phyloP scores from a whole-genome alignment of 768 basidiomycete species.

The Mycena albidolilacea region DNA sequence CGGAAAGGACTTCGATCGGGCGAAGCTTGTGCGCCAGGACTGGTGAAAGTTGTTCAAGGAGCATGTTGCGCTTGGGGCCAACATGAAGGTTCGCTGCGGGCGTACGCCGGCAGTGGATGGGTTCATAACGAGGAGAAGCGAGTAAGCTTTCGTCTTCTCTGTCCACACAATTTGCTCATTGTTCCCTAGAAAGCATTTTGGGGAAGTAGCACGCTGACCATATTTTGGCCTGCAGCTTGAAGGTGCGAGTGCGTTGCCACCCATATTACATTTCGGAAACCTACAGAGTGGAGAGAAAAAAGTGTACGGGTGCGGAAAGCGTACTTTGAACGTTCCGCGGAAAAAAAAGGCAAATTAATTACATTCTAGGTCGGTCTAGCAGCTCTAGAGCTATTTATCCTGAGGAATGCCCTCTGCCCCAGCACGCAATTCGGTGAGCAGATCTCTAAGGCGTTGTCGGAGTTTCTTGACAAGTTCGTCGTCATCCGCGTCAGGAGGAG shows the following conservation, averaged over 20 bases:
- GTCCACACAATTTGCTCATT: not conserved
- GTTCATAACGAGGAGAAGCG: constrained; percentile 19
- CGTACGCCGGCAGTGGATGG: constrained; percentile 22
- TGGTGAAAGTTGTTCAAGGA: constrained; percentile 15
- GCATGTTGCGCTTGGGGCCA: constrained; percentile 11
- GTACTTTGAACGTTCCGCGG: too few species aligned
- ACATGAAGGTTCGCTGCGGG: constrained; percentile 7
- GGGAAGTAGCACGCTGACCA: not conserved
- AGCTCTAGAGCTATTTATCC: not conserved
- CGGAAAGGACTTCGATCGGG: not conserved
- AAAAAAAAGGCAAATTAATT: too few species aligned
- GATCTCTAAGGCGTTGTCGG: constrained; percentile 52
- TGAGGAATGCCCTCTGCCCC: constrained; percentile 51
- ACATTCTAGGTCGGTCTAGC: not conserved
- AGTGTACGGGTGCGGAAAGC: too few species aligned
- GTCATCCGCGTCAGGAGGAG: constrained; percentile 54
- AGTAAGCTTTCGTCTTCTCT: not conserved
- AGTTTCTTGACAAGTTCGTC: constrained; percentile 56
- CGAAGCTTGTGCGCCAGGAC: not conserved
- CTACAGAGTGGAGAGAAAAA: too few species aligned
- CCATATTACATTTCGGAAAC: too few species aligned
- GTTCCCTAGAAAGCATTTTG: not conserved
- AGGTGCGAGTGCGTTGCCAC: too few species aligned
- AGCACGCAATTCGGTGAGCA: constrained; percentile 50
- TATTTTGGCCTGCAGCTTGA: too few species aligned